Base-by-base conservation (phyloP, 768 basidiomycete species). In the Coprinopsis strossmayeri region DNA sequence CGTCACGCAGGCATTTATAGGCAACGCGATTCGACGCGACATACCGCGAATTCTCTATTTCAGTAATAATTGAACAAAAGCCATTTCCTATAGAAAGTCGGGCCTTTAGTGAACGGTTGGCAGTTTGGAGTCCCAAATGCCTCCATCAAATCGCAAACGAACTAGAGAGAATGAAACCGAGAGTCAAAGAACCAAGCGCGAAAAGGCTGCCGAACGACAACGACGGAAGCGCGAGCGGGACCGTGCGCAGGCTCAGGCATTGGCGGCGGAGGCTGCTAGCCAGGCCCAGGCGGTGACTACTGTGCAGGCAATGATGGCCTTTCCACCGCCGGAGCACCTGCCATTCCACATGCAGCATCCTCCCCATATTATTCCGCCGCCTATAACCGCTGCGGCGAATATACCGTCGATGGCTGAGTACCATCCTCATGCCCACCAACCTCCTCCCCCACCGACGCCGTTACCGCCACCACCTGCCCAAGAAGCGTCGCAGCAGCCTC, bases 121-220 rank as follows among this genome's bases (percentile, higher is more conserved):
- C 26, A 53, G 58, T 1, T 52, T 62, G 3, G 18, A 38, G 10
- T 38, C 37, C 18, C 37, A 9, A 5, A 20, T 38, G 4, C 5
- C 20, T 9, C 23, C 40, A 42, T 60, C 46, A 59, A 65, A 68
- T 26, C 66, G 73, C 43, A 85, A 82, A 64, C 74, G 83, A 21
- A 68, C 78, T 34, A 74, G 85, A 55, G 73, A 87, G 62, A 79
- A 84, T 71, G 87, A 88, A 69, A 83, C 84, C 10, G 77, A 79
- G 24, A 76, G 75, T 49, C 84, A 87, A 66, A 72, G 79, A 55
- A 71, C 78, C 57, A 91, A 91, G 63, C 78, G 89, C 56, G 86
- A 88, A 73, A 90, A 91, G 64, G 89, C 89, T 1, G 86, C 90
- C 34, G 89, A 91, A 63, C 73, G 89, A 52, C 89, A 91, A 63